A percentile compares a stretch with the other conserved stretches of the same genome.
Conservation (phyloP, 164 flowering plant species). For the Saururus chinensis region DNA sequence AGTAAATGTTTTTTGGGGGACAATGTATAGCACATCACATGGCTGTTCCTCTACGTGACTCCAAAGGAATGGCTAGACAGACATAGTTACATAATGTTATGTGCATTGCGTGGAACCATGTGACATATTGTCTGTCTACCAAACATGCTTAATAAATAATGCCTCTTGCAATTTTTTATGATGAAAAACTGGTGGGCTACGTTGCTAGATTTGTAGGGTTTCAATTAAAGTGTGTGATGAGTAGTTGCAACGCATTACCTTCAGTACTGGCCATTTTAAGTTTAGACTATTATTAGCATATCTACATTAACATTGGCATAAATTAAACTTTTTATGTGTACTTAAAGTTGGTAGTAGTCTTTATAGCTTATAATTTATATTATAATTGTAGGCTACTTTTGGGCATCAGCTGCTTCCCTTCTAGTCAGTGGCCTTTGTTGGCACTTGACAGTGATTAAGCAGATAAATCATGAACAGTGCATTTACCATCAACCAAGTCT, state of each 20-base stretch:
- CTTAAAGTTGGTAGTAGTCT: not conserved
- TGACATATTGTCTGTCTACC: constrained; percentile 5
- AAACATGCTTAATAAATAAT: not conserved
- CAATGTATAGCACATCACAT: constrained; percentile 13
- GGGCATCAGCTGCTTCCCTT: too few species aligned
- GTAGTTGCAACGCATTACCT: not conserved
- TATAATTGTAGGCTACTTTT: constrained; percentile 8
- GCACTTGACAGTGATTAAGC: too few species aligned
- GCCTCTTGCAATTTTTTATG: constrained; percentile 3
- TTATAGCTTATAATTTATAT: constrained; percentile 1
- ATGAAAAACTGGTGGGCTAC: constrained; percentile 4
- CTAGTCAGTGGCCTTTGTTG: too few species aligned
- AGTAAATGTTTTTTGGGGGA: not conserved
- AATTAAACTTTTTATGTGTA: not conserved
- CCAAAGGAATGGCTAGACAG: constrained; percentile 8
- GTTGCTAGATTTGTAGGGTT: constrained; percentile 3
- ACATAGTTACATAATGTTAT: constrained; percentile 4
- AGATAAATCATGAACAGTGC: not conserved
- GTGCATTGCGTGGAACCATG: constrained; percentile 5
- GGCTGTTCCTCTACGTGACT: constrained; percentile 2
- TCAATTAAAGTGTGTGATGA: constrained; percentile 3
- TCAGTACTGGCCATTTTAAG: not conserved
- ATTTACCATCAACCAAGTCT: not conserved
- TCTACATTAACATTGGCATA: too few species aligned
- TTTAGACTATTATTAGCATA: too few species aligned